Evolutionary conservation across 2,329 filamentous ascomycete species (phyloP), one percentile per base, ranked within the genome.

Genomic region (Aureobasidium leucospermi): DNA sequence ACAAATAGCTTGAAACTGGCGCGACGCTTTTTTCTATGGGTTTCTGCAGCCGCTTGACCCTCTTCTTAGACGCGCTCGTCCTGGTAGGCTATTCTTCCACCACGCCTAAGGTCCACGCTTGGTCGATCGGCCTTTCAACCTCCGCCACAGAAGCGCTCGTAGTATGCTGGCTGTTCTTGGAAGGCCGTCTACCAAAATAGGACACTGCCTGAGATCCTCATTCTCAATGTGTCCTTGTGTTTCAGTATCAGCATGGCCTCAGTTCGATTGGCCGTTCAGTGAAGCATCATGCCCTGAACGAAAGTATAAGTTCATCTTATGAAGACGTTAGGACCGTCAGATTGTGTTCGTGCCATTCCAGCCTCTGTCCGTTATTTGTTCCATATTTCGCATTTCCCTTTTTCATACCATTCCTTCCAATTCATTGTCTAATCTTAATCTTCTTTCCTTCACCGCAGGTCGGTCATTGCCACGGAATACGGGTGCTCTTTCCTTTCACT

Each of bases 1-100:
- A 58, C 34, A 41, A 60, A 60, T 56, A 58, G 36, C 34, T 13
- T 61, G 64, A 68, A 68, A 69, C 67, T 69, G 65, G 66, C 69
- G 69, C 69, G 67, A 64, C 59, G 64, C 62, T 63, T 60, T 55
- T 59, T 58, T 45, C 42, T 59, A 59, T 43, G 51, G 52, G 60
- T 62, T 63, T 58, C 59, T 34, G 47, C 58, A 61, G 59, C 58
- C 47, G 63, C 59, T 64, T 65, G 61, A 65, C 62, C 65, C 62
- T 52, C 60, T 47, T 49, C 41, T 48, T 63, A 60, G 61, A 63
- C 58, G 48, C 61, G 61, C 60, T 59, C 61, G 64, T 46, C 62
- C 31, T 62, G 52, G 52, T 46, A 56, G 52, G 52, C 41, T 56
- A 16, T 56, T 56, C 41, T 56, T 46, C 11, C 51, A 55, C 51